These are phyloP conservation scores for Xylaria sp. DNA, from an alignment of 495 filamentous ascomycete genomes.

Conservation along the genomic window DNA sequence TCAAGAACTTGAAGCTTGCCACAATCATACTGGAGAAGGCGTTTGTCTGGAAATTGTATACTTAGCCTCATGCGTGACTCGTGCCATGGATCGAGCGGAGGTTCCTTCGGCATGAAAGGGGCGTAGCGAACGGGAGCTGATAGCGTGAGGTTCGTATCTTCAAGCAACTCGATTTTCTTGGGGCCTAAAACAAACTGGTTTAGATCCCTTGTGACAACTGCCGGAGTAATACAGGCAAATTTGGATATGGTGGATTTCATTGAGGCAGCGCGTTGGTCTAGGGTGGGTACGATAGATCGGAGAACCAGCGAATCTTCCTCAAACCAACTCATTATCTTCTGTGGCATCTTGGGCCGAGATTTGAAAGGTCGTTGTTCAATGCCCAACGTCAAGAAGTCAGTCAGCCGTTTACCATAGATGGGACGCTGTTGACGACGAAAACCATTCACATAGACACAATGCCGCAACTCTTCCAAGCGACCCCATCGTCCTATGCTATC, in stretches of 20 bases:
- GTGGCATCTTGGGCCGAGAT: slow-evolving; percentile 59
- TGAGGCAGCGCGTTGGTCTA: slow-evolving; percentile 71
- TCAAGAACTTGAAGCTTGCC: slow-evolving; percentile 95
- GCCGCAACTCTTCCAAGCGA: slow-evolving; percentile 79
- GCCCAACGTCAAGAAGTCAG: slow-evolving; percentile 73
- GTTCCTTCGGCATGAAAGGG: slow-evolving; percentile 60
- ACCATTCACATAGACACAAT: slow-evolving; percentile 80
- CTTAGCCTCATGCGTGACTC: slow-evolving; percentile 90
- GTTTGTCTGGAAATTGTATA: slow-evolving; percentile 96
- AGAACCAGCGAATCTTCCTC: slow-evolving; percentile 73
- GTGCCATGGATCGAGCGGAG: slow-evolving; percentile 80
- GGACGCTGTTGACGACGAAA: slow-evolving; percentile 82
- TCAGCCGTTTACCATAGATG: slow-evolving; percentile 77
- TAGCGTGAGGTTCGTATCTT: slow-evolving; percentile 54
- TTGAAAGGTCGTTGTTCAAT: slow-evolving; percentile 60
- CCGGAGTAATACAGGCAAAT: slow-evolving; percentile 90
- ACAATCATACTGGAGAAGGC: slow-evolving; percentile 95
- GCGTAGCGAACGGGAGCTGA: slow-evolving; percentile 53
- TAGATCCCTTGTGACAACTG: slow-evolving; percentile 81
- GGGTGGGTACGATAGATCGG: slow-evolving; percentile 71
- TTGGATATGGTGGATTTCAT: slow-evolving; percentile 80
- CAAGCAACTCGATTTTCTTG: slow-evolving; percentile 65
- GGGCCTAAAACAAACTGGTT: slow-evolving; percentile 68
- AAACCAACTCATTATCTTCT: slow-evolving; percentile 73
- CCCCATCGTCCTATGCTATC: slow-evolving; percentile 74